A percentile compares a stretch with the other conserved stretches of the same genome.
Conservation (phyloP, 2,329 filamentous ascomycete genomes). For the Esteya vermicola region DNA sequence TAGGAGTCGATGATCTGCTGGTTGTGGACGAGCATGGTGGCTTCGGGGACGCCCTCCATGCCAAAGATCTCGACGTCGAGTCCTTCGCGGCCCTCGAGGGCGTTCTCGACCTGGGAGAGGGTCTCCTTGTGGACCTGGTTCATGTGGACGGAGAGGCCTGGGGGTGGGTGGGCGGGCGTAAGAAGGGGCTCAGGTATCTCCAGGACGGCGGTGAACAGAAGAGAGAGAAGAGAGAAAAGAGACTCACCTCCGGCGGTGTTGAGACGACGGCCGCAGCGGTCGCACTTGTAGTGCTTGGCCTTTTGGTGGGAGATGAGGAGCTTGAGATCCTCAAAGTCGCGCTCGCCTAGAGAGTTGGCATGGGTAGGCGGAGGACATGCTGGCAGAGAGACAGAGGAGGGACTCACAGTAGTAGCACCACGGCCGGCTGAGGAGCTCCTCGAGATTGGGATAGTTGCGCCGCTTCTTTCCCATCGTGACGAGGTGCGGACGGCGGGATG, state of each 20-base stretch:
- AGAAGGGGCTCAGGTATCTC: conserved; percentile 2
- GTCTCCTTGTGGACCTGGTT: conserved; percentile 97
- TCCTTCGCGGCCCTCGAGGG: conserved; percentile 69
- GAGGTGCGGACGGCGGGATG: not conserved
- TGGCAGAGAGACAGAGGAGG: not conserved
- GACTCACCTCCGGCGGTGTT: conserved; percentile 83
- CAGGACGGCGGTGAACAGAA: conserved; percentile 1
- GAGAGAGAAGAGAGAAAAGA: not conserved
- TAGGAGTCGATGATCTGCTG: conserved; percentile 76
- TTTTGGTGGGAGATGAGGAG: conserved; percentile 96
- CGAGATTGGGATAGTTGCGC: conserved; percentile 70
- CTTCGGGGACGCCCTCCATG: conserved; percentile 90
- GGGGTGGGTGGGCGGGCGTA: not conserved
- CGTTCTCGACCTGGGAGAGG: conserved; percentile 78
- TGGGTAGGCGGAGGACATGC: not conserved
- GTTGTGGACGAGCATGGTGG: conserved; percentile 69
- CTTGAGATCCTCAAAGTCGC: conserved; percentile 95
- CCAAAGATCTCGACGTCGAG: conserved; percentile 94
- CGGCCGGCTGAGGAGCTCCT: conserved; percentile 74
- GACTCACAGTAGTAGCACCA: conserved; percentile 91
- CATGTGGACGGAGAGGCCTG: conserved; percentile 91
- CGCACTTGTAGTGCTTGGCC: conserved; percentile 98
- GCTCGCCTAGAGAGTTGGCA: conserved; percentile 44
- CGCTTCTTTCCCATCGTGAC: conserved; percentile 74
- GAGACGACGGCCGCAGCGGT: conserved; percentile 71